Evolutionary conservation across 2,329 filamentous ascomycete genomes (phyloP), one percentile per base, ranked within the genome.

Genomic region (Xylaria sp.): DNA sequence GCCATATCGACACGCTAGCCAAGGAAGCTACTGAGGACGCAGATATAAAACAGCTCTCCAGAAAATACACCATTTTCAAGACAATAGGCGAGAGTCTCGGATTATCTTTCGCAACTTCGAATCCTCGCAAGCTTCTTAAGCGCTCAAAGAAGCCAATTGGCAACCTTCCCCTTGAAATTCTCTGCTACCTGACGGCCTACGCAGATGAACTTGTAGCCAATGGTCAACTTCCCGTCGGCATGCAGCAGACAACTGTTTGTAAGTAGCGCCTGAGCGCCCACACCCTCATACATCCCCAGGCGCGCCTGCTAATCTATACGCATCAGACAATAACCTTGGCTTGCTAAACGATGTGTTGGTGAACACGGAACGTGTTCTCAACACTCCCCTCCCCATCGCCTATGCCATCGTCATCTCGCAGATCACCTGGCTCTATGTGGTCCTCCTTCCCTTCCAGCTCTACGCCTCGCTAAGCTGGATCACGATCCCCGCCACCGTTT

Each of bases 391-490:
- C 0, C 93, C 93, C 2, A 87, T 94, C 65, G 93, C 93, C 56
- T 97, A 97, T 83, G 89, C 88, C 73, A 96, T 97, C 75, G 89
- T 92, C 75, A 94, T 96, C 78, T 90, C 90, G 23, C 93, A 97
- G 79, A 95, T 96, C 77, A 93, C 93, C 39, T 94, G 92, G 89
- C 87, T 94, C 61, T 97, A 96, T 81, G 90, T 96, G 63, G 82
- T 94, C 74, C 85, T 93, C 39, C 86, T 97, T 0, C 93, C 93
- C 6, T 96, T 96, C 85, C 93, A 97, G 81, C 88, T 97, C 7
- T 88, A 88, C 77, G 77, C 79, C 0, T 78, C 81, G 2, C 87
- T 97, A 0, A 74, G 81, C 8, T 96, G 91, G 90, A 86, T 94
- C 72, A 91, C 93, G 13, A 94, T 96, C 72, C 93, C 93, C 0